These are phyloP conservation scores for Boletus rufocinnamomeus DNA, from an alignment of 768 basidiomycete species.

Conservation along the genomic window DNA sequence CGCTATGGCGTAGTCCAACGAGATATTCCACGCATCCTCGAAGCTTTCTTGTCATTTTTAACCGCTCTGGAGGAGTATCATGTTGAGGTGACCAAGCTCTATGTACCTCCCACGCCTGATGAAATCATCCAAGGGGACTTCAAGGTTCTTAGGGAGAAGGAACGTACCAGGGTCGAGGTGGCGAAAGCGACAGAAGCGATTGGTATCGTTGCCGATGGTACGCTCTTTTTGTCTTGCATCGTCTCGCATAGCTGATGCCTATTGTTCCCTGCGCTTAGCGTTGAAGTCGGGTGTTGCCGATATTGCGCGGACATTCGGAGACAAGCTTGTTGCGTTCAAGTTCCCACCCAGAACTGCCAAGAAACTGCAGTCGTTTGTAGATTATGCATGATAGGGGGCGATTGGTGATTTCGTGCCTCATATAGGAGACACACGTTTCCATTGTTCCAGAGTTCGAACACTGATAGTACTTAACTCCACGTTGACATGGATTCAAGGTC, in stretches of 20 bases:
- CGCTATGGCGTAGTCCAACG: constrained; percentile 81
- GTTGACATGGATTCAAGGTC: not conserved
- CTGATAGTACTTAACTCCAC: too few relatives aligned
- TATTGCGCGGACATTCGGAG: constrained; percentile 72
- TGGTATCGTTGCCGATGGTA: constrained; percentile 59
- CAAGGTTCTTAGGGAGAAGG: constrained; percentile 40
- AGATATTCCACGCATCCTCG: constrained; percentile 80
- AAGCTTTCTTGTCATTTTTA: constrained; percentile 71
- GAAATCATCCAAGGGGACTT: constrained; percentile 29
- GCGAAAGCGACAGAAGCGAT: constrained; percentile 57
- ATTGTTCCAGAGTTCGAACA: not conserved
- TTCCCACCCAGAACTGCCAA: constrained; percentile 69
- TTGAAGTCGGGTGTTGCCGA: constrained; percentile 66
- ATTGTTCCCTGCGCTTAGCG: constrained; percentile 31
- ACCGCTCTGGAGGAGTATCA: constrained; percentile 66
- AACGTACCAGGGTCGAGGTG: constrained; percentile 49
- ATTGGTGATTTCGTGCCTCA: not conserved
- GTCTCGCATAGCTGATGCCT: not conserved
- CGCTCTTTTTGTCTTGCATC: constrained; percentile 16
- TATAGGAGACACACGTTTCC: not conserved
- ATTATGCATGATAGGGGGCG: constrained; percentile 46
- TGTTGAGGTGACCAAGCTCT: constrained; percentile 47
- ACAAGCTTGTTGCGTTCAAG: constrained; percentile 73
- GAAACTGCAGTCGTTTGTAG: constrained; percentile 71
- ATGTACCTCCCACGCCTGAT: constrained; percentile 41